Evolutionary conservation across 1,284 basidiomycete genomes (phyloP).

Genomic region (Rhodotorula sp.): DNA sequence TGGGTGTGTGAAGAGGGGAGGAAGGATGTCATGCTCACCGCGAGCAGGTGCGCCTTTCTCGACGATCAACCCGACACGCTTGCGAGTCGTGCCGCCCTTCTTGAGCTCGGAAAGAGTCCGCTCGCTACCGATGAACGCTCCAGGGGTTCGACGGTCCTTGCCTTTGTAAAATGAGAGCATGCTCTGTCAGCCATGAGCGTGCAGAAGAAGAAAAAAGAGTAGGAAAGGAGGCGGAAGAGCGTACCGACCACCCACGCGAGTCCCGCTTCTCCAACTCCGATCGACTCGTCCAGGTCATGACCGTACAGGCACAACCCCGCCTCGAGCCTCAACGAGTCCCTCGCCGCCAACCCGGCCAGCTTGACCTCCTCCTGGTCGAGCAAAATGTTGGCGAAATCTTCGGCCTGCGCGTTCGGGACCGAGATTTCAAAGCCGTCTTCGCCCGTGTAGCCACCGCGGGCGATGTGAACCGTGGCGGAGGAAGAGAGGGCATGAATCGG

Average conservation of each 20-base stretch:
- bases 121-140: slow-evolving; percentile 76
- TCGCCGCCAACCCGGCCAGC: slow-evolving; percentile 84
- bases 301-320: slow-evolving; percentile 99
- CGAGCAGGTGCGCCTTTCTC: slow-evolving; percentile 79
- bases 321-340: slow-evolving; percentile 89
- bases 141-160: slow-evolving; percentile 69
- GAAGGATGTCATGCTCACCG: slow-evolving; percentile 27
- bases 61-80: slow-evolving; percentile 80
- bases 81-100: slow-evolving; percentile 66
- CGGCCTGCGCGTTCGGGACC: slow-evolving; percentile 10
- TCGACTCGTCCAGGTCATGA: slow-evolving; percentile 83
- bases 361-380: slow-evolving; percentile 60
- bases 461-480: slow-evolving; percentile 67
- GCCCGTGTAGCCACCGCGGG: slow-evolving; percentile 96
- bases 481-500: slow-evolving; percentile 64
- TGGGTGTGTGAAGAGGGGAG: not conserved
- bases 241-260: slow-evolving; percentile 87
- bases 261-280: slow-evolving; percentile 77
- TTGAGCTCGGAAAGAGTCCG: slow-evolving; percentile 76
- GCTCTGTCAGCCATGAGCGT: not conserved
- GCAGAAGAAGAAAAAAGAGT: not conserved
- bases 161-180: slow-evolving; percentile 52
- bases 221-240: slow-evolving; percentile 39
- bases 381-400: slow-evolving; percentile 30
- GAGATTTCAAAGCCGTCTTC: slow-evolving; percentile 94